phyloP scores from a whole-genome alignment of 768 basidiomycete genomes.

The Suillus cothurnatus region DNA sequence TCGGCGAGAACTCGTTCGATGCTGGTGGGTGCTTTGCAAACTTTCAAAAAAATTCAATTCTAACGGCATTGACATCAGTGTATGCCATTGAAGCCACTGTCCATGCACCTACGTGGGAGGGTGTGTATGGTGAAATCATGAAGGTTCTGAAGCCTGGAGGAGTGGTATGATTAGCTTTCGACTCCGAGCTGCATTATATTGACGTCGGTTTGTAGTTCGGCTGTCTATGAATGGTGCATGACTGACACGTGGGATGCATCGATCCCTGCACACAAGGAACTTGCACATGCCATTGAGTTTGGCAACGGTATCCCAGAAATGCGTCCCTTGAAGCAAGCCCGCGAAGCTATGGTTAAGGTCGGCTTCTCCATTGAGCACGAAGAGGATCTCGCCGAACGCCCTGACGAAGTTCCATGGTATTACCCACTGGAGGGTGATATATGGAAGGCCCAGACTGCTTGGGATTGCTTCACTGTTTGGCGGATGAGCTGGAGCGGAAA shows the following conservation, averaged over 20 bases:
- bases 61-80: conserved; percentile 45
- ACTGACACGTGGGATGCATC: conserved; percentile 91
- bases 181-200: neutral
- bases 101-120: conserved; percentile 95
- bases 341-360: conserved; percentile 77
- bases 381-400: conserved; percentile 90
- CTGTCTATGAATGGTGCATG: conserved; percentile 99
- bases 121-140: conserved; percentile 91
- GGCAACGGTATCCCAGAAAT: conserved; percentile 99
- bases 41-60: neutral
- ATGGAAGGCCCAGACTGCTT: conserved; percentile 87
- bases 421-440: conserved; percentile 97
- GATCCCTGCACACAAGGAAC: conserved; percentile 82
- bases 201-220: conserved; percentile 65
- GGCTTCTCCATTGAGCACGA: conserved; percentile 90
- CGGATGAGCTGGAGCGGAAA: conserved; percentile 88
- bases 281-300: conserved; percentile 90
- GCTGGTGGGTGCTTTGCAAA: conserved; percentile 62
- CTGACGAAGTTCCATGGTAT: conserved; percentile 85
- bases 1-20: conserved; percentile 92
- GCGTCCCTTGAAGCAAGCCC: conserved; percentile 72
- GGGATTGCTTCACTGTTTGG: conserved; percentile 90
- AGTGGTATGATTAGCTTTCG: conserved; percentile 56
- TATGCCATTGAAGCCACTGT: conserved; percentile 98
- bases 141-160: conserved; percentile 97